A percentile compares a stretch with the other conserved stretches of the same genome.
These are phyloP conservation scores for Solanum sejunctum DNA, from an alignment of 257 asterid species.

Conservation along the genomic window DNA sequence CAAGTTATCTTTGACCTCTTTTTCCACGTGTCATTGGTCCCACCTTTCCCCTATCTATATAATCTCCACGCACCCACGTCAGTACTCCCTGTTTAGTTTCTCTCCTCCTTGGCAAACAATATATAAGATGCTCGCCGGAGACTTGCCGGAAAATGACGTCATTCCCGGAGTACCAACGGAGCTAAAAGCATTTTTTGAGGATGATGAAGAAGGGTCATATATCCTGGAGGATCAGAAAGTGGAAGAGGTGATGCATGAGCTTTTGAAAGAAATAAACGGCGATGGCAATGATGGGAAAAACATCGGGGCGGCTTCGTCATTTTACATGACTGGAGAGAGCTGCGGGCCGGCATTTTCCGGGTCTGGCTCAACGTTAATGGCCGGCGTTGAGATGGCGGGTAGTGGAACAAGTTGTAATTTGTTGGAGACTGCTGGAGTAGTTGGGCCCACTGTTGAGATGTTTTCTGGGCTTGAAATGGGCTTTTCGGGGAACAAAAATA, in stretches of 20 bases:
- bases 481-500: background rate
- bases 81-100: background rate
- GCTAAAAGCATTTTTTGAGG: background rate
- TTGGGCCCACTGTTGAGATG: background rate
- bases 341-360: conserved; percentile 4
- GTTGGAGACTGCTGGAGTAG: background rate
- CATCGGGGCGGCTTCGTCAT: background rate
- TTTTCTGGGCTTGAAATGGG: conserved; percentile 1
- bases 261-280: background rate
- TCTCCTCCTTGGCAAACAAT: background rate
- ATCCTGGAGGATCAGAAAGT: background rate
- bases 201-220: background rate
- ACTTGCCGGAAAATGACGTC: background rate
- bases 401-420: background rate
- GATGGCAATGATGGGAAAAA: background rate
- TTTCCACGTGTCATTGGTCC: background rate
- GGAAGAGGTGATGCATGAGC: conserved; percentile 5
- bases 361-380: conserved; percentile 7
- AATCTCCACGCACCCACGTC: background rate
- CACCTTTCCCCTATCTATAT: background rate
- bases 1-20: background rate
- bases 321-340: background rate
- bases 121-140: background rate
- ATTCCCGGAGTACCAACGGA: background rate
- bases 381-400: background rate